Evolutionary conservation across 257 asterid species (phyloP).

Genomic region (Craterostigma plantagineum): DNA sequence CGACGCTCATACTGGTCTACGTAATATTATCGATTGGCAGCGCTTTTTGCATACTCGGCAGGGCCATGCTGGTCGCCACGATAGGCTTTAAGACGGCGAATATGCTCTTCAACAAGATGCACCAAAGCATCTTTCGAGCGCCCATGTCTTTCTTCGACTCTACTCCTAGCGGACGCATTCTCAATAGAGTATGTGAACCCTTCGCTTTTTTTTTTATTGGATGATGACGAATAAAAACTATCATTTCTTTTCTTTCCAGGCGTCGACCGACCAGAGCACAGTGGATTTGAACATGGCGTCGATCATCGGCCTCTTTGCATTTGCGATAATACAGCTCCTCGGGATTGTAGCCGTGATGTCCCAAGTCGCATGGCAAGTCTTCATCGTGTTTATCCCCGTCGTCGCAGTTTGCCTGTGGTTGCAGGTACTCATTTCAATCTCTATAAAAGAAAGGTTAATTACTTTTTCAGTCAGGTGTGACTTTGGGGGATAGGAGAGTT

Average conservation of each 20-base stretch:
- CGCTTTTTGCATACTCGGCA: conserved; percentile 41
- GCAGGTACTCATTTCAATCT: conserved; percentile 27
- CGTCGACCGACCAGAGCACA: conserved; percentile 56
- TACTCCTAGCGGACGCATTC: conserved; percentile 92
- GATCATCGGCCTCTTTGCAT: conserved; percentile 37
- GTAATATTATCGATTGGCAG: conserved; percentile 51
- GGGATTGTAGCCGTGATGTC: conserved; percentile 78
- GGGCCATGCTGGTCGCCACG: conserved; percentile 37
- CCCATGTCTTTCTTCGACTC: conserved; percentile 95
- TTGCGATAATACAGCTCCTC: conserved; percentile 48
- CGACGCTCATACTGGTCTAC: conserved; percentile 64
- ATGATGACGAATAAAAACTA: too few species aligned
- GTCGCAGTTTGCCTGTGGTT: conserved; percentile 49
- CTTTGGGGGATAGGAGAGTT: too few species aligned
- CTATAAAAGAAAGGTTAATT: too few species aligned
- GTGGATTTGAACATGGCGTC: conserved; percentile 48
- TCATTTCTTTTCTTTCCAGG: conserved; percentile 1
- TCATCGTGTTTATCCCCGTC: conserved; percentile 56
- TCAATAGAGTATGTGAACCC: conserved; percentile 43
- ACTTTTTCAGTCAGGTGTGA: too few species aligned
- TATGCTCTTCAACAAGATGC: conserved; percentile 60
- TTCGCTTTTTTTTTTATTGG: background rate
- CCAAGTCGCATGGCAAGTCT: conserved; percentile 78
- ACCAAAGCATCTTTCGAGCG: conserved; percentile 54
- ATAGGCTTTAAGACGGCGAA: conserved; percentile 64